A percentile compares a stretch with the other conserved stretches of the same genome.
Evolutionary conservation across 306 rosid species (phyloP).

Genomic region (Luffa aegyptiaca): DNA sequence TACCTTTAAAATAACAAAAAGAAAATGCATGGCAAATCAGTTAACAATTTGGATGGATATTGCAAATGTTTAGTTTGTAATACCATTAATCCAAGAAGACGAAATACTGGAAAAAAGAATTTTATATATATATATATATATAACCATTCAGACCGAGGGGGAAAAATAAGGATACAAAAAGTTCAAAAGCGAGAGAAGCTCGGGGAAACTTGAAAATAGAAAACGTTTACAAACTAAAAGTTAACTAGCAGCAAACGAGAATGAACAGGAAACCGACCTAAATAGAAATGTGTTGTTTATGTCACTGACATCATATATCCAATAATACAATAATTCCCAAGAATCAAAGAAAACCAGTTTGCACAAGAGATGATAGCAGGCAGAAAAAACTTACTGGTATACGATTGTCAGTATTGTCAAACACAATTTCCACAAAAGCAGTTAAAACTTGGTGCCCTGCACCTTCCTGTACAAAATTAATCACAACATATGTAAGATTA

Average conservation of each 20-base stretch:
- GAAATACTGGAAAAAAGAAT: neutral
- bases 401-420: conserved; percentile 88
- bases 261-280: neutral
- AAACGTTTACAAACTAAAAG: neutral
- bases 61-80: neutral
- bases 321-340: neutral
- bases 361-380: neutral
- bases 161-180: neutral
- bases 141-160: neutral
- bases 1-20: conserved; percentile 41
- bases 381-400: conserved; percentile 59
- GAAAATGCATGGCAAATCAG: neutral
- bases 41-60: neutral
- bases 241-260: neutral
- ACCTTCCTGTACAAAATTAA: conserved; percentile 59
- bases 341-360: neutral
- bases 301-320: neutral
- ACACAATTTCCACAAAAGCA: conserved; percentile 97
- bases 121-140: neutral
- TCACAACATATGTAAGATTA: conserved; percentile 2
- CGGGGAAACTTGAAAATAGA: neutral
- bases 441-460: conserved; percentile 87
- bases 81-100: neutral
- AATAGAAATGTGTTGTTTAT: neutral
- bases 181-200: neutral